These are phyloP conservation scores for Diaporthe longicolla DNA, from an alignment of 2,329 filamentous ascomycete genomes.

Conservation along the genomic window DNA sequence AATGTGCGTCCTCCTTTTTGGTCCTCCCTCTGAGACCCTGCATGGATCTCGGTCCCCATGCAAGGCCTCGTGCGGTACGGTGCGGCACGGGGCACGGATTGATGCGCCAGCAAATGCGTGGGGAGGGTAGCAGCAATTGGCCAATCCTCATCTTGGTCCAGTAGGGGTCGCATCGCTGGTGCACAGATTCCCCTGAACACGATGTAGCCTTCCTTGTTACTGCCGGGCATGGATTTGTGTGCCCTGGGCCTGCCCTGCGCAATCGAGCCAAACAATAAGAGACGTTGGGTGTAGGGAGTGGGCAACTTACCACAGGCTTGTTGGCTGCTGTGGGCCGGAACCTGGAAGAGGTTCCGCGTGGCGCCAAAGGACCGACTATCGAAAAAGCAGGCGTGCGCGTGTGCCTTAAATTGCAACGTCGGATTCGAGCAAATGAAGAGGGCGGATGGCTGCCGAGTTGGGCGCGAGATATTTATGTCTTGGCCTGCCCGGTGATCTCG, in stretches of 20 bases:
- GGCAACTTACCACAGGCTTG: constrained; percentile 24
- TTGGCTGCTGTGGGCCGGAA: constrained; percentile 12
- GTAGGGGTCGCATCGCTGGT: constrained; percentile 17
- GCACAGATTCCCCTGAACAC: constrained; percentile 17
- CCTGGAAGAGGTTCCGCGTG: constrained; percentile 19
- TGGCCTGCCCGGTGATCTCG: constrained; percentile 21
- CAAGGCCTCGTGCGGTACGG: constrained; percentile 18
- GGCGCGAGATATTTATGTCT: constrained; percentile 15
- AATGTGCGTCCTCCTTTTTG: neutral
- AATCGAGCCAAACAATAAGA: neutral
- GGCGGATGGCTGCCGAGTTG: constrained; percentile 12
- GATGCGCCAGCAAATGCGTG: constrained; percentile 6
- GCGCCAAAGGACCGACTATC: constrained; percentile 34
- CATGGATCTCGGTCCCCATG: constrained; percentile 13
- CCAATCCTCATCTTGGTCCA: constrained; percentile 29
- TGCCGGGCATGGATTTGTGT: constrained; percentile 18
- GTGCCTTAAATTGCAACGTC: constrained; percentile 32
- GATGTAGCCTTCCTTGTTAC: neutral
- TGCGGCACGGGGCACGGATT: constrained; percentile 17
- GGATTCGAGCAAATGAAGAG: constrained; percentile 33
- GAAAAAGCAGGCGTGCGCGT: constrained; percentile 21
- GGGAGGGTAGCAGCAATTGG: constrained; percentile 31
- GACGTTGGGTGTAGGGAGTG: constrained; percentile 8
- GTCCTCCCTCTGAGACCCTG: constrained; percentile 1
- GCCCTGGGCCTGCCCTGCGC: constrained; percentile 7